Evolutionary conservation across 2,329 filamentous ascomycete species (phyloP), one percentile per base, ranked within the genome.

Genomic region (Colletotrichum caudatum): DNA sequence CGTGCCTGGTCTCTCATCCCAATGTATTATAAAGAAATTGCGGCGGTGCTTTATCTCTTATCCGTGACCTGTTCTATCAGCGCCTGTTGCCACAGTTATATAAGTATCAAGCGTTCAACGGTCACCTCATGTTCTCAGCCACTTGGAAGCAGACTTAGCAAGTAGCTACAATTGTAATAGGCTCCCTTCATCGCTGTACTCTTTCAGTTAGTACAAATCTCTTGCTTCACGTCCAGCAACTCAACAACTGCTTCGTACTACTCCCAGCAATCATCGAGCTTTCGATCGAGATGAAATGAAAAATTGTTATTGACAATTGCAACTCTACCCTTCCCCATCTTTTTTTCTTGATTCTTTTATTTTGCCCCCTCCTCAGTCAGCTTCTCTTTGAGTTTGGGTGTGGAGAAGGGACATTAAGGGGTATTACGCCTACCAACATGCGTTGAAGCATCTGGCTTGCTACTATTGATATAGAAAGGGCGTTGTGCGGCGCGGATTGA

Each of bases 141-240:
- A 20, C 23, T 56, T 23, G 37, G 9, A 18, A 41, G 16, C 23
- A 39, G 37, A 48, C 35, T 39, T 51, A 18, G 14, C 14, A 18
- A 18, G 20, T 18, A 39, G 29, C 46, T 23, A 50, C 1, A 51
- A 4, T 33, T 8, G 29, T 33, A 39, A 41, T 33, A 44, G 11
- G 16, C 44, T 66, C 64, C 64, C 18, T 66, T 51, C 63, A 59
- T 59, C 57, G 44, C 16, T 50, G 11, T 23, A 23, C 26, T 44
- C 23, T 11, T 41, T 16, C 16, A 2, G 7, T 35, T 63, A 9
- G 8, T 14, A 20, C 23, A 29, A 35, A 7, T 51, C 44, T 33
- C 64, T 51, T 54, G 12, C 33, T 56, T 54, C 16, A 35, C 35
- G 18, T 33, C 26, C 33, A 11, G n/a, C 14, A 18, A 23, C 41